Evolutionary conservation across 768 basidiomycete genomes (phyloP).

Genomic region (Obba rivulosa): DNA sequence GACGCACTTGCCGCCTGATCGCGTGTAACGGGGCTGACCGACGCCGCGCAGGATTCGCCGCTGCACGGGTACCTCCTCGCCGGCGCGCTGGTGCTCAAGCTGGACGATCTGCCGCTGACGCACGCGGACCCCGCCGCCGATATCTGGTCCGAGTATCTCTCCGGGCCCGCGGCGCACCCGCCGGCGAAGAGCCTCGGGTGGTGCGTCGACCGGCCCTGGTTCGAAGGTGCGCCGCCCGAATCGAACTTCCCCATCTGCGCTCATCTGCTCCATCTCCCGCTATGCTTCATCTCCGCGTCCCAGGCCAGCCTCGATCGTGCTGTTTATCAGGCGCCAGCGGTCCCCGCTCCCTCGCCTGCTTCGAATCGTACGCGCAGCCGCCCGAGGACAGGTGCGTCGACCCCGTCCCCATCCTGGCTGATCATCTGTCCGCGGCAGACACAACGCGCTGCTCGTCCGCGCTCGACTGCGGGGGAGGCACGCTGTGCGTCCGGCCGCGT

Average conservation of each 20-base stretch:
- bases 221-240: conserved; percentile 22
- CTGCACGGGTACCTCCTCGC: conserved; percentile 48
- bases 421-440: not conserved
- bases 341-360: conserved; percentile 36
- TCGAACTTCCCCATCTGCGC: not conserved
- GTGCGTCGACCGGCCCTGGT: conserved; percentile 42
- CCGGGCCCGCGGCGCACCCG: not conserved
- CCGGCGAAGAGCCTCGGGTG: conserved; percentile 42
- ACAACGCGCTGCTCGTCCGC: conserved; percentile 36
- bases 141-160: conserved; percentile 45
- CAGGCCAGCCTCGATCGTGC: conserved; percentile 20
- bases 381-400: conserved; percentile 44
- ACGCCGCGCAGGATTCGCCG: conserved; percentile 48
- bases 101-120: conserved; percentile 58
- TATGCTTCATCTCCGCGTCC: conserved; percentile 14
- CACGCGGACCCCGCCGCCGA: conserved; percentile 22
- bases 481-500: conserved; percentile 51
- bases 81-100: conserved; percentile 54
- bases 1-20: conserved; percentile 19
- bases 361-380: conserved; percentile 22
- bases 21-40: not conserved
- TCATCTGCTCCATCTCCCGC: not conserved
- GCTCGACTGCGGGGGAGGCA: conserved; percentile 29
- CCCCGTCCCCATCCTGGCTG: conserved; percentile 44
- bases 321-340: conserved; percentile 13